Conservation (phyloP, 192 early-diverging fungal species). For the Entomortierella parvispora region DNA sequence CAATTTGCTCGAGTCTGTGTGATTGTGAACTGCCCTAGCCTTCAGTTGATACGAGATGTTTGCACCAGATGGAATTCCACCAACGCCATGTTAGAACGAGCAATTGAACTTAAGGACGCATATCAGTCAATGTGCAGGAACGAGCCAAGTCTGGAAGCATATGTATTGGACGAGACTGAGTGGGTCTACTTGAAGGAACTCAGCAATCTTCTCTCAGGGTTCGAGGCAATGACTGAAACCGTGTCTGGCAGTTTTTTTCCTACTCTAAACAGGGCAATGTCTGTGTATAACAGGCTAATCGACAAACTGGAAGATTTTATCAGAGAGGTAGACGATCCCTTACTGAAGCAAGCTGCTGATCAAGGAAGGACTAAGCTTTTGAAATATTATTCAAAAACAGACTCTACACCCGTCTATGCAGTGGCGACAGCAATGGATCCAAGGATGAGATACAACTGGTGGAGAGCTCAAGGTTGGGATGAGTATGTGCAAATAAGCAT, state of each 20-base stretch:
- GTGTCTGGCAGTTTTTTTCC: conserved; percentile 23
- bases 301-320: conserved; percentile 21
- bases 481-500: neutral
- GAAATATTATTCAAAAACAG: conserved; percentile 28
- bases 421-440: conserved; percentile 37
- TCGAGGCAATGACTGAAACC: conserved; percentile 9
- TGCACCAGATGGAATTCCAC: conserved; percentile 11
- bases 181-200: conserved; percentile 21
- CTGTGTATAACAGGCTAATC: conserved; percentile 20
- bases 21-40: conserved; percentile 1
- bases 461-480: conserved; percentile 12
- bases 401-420: conserved; percentile 28
- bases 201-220: neutral
- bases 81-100: conserved; percentile 12
- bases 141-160: neutral
- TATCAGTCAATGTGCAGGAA: conserved; percentile 34
- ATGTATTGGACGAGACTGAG: conserved; percentile 17
- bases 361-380: conserved; percentile 23
- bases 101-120: conserved; percentile 11
- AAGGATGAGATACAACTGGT: conserved; percentile 28
- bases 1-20: conserved; percentile 3
- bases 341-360: neutral
- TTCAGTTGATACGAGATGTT: conserved; percentile 1
- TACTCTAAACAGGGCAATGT: conserved; percentile 31
- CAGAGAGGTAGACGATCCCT: neutral